phyloP scores from a whole-genome alignment of 257 asterid genomes.

The Euphrasia confusa region DNA sequence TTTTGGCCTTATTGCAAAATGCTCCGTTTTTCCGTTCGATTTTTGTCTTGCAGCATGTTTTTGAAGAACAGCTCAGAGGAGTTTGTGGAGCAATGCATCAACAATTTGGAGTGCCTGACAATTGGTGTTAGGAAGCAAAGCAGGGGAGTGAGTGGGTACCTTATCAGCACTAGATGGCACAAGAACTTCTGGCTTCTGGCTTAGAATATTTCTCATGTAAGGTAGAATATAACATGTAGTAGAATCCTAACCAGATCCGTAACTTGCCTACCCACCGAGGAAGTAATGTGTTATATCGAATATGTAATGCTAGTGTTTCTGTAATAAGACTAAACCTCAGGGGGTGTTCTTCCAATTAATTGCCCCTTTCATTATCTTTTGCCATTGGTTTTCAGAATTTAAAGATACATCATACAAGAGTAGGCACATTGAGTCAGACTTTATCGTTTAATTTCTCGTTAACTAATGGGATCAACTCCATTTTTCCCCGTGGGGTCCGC shows the following conservation, averaged over 20 bases:
- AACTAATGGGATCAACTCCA: constrained; percentile 70
- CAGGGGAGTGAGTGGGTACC: constrained; percentile 80
- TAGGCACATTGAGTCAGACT: constrained; percentile 26
- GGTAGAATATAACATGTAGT: constrained; percentile 25
- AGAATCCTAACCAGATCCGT: not conserved
- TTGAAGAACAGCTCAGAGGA: constrained; percentile 53
- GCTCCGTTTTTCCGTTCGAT: not conserved
- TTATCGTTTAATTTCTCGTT: constrained; percentile 61
- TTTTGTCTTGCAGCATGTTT: constrained; percentile 44
- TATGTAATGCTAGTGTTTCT: no score
- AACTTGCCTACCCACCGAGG: no score
- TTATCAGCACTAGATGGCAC: constrained; percentile 92
- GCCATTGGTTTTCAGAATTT: no score
- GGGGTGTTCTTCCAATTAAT: no score
- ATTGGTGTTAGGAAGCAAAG: constrained; percentile 87
- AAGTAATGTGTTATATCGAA: no score
- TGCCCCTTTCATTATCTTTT: no score
- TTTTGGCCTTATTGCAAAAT: not conserved
- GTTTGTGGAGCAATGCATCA: constrained; percentile 74
- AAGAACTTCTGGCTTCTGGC: constrained; percentile 94
- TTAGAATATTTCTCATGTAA: constrained; percentile 20
- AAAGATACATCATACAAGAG: no score
- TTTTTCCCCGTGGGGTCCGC: constrained; percentile 47
- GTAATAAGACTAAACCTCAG: no score
- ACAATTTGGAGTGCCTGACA: constrained; percentile 66